These are phyloP conservation scores for Fusarium poae DNA, from an alignment of 2,329 filamentous ascomycete species.

Conservation along the genomic window DNA sequence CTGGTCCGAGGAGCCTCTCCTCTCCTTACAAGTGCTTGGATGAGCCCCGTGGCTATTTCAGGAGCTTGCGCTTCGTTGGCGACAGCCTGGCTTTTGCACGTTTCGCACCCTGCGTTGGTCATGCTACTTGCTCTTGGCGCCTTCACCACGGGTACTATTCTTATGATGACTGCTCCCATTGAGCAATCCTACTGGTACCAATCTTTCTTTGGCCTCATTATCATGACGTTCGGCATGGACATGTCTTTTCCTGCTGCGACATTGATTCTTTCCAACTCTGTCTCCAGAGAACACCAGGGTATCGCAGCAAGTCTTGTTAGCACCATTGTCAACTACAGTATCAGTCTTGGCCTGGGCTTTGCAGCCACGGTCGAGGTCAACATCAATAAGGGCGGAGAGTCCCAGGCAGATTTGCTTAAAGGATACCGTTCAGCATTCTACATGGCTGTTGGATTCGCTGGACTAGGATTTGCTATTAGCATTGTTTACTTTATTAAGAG, in stretches of 20 bases:
- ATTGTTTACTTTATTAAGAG: slow-evolving; percentile 35
- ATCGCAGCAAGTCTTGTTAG: slow-evolving; percentile 68
- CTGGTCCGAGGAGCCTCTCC: slow-evolving; percentile 58
- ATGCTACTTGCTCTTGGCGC: slow-evolving; percentile 60
- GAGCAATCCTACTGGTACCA: slow-evolving; percentile 74
- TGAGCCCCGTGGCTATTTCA: slow-evolving; percentile 59
- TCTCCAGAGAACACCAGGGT: slow-evolving; percentile 61
- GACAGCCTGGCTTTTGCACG: slow-evolving; percentile 58
- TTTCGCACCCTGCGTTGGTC: slow-evolving; percentile 52
- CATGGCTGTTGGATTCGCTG: slow-evolving; percentile 34
- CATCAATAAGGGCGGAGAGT: slow-evolving; percentile 47
- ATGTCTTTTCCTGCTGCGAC: slow-evolving; percentile 75
- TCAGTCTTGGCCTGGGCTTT: slow-evolving; percentile 74
- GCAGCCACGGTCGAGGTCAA: slow-evolving; percentile 72
- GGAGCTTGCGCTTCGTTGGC: slow-evolving; percentile 61
- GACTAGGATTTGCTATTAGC: slow-evolving; percentile 25
- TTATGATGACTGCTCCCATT: slow-evolving; percentile 63
- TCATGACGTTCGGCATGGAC: slow-evolving; percentile 73
- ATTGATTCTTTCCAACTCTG: slow-evolving; percentile 68
- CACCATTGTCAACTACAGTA: slow-evolving; percentile 77
- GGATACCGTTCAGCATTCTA: slow-evolving; percentile 33
- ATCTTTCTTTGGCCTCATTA: slow-evolving; percentile 68
- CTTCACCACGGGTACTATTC: slow-evolving; percentile 58
- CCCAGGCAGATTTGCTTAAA: slow-evolving; percentile 16
- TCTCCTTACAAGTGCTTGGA: slow-evolving; percentile 60